Conservation (phyloP, 257 asterid species). For the Jacaranda copaia region DNA sequence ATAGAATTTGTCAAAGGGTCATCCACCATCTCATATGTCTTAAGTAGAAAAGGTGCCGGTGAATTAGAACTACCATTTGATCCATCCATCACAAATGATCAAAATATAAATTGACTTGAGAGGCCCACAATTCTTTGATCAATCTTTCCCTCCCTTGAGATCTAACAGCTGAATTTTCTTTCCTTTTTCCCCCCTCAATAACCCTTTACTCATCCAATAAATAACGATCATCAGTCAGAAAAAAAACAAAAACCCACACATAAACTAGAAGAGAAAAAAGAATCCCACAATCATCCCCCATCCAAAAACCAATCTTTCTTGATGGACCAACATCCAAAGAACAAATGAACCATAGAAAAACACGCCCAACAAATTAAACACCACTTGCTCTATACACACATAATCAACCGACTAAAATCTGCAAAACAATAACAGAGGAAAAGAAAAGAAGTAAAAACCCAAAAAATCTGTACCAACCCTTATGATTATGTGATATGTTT, state of each 20-base stretch:
- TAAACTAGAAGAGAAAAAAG: neutral
- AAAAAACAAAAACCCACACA: neutral
- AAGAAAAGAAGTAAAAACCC: neutral
- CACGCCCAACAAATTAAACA: too few relatives aligned
- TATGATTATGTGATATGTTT: neutral
- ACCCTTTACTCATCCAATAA: conserved; percentile 18
- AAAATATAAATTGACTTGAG: conserved; percentile 10
- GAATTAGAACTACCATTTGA: conserved; percentile 63
- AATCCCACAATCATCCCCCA: conserved; percentile 15
- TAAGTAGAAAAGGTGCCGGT: conserved; percentile 83
- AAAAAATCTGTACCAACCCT: conserved; percentile 11
- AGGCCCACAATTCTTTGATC: conserved; percentile 1
- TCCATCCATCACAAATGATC: conserved; percentile 65
- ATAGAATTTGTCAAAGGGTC: conserved; percentile 61
- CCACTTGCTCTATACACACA: too few relatives aligned
- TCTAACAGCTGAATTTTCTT: conserved; percentile 1
- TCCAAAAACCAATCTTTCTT: conserved; percentile 15
- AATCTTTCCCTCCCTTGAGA: conserved; percentile 12
- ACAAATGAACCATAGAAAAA: neutral
- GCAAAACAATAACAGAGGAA: neutral
- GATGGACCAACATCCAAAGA: too few relatives aligned
- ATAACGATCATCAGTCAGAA: conserved; percentile 3
- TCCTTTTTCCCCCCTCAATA: conserved; percentile 14
- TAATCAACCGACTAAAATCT: neutral
- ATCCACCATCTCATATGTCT: conserved; percentile 92